Evolutionary conservation across 768 basidiomycete genomes (phyloP).

Genomic region (Boletales sp.): DNA sequence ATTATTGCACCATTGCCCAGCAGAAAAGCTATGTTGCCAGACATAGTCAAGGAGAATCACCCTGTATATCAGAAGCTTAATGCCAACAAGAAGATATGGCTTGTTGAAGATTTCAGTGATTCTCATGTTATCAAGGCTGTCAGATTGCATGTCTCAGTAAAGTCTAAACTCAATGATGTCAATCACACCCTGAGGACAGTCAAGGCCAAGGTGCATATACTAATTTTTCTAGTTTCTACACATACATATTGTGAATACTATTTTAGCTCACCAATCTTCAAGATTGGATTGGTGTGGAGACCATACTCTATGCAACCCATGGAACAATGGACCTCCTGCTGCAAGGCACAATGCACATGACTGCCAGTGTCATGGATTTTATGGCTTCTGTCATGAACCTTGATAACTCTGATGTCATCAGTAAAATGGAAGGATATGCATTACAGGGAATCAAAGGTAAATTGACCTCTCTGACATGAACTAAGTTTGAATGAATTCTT

Average conservation of each 20-base stretch:
- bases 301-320: not conserved
- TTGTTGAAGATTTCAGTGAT: no score
- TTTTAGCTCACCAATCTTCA: not conserved
- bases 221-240: not conserved
- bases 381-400: conserved; percentile 6
- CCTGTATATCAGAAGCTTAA: no score
- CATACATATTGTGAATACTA: not conserved
- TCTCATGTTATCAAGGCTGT: no score
- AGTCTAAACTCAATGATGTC: conserved; percentile 8
- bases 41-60: no score
- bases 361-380: not conserved
- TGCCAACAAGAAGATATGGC: no score
- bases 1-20: no score
- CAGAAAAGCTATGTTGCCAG: no score
- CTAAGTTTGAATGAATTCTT: no score
- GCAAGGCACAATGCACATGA: conserved; percentile 1
- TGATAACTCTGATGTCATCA: conserved; percentile 3
- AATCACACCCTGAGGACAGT: conserved; percentile 6
- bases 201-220: conserved; percentile 1
- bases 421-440: not conserved
- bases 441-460: conserved; percentile 9
- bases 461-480: not conserved
- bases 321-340: conserved; percentile 4
- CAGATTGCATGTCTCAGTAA: not conserved
- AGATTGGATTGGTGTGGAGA: not conserved